A percentile compares a stretch with the other conserved stretches of the same genome.
Evolutionary conservation across 1,284 basidiomycete genomes (phyloP).

Genomic region (Phlebopus sp.): DNA sequence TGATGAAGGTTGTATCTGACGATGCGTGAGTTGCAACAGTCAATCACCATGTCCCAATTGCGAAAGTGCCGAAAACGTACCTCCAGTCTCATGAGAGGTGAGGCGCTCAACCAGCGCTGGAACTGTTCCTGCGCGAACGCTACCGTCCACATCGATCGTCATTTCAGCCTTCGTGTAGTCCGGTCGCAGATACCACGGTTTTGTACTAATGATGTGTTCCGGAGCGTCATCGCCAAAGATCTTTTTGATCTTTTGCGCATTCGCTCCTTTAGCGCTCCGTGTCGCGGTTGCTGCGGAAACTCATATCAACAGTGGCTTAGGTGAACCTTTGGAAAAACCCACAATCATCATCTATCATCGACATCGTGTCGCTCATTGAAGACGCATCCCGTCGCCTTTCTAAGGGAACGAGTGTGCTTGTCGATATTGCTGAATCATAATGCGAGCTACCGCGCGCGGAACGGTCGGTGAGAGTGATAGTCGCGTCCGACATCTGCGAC

Average conservation of each 20-base stretch:
- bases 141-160: conserved; percentile 78
- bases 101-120: conserved; percentile 84
- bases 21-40: conserved; percentile 4
- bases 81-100: conserved; percentile 84
- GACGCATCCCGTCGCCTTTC: conserved; percentile 19
- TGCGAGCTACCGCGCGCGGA: conserved; percentile 21
- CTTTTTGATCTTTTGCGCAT: conserved; percentile 64
- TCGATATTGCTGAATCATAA: conserved; percentile 24
- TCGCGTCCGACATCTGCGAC: conserved; percentile 35
- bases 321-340: conserved; percentile 18
- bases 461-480: conserved; percentile 33
- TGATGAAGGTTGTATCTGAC: conserved; percentile 79
- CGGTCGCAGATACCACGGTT: conserved; percentile 84
- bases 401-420: conserved; percentile 23
- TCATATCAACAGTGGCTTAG: conserved; percentile 8
- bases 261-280: conserved; percentile 36
- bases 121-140: conserved; percentile 86
- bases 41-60: neutral
- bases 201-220: conserved; percentile 49
- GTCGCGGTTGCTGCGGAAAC: conserved; percentile 19
- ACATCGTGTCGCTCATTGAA: conserved; percentile 22
- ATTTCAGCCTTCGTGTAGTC: conserved; percentile 82
- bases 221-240: conserved; percentile 74
- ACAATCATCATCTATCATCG: conserved; percentile 37
- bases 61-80: conserved; percentile 40